phyloP scores from a whole-genome alignment of 1,139 yeast species.

The Scheffersomyces quercinus region DNA sequence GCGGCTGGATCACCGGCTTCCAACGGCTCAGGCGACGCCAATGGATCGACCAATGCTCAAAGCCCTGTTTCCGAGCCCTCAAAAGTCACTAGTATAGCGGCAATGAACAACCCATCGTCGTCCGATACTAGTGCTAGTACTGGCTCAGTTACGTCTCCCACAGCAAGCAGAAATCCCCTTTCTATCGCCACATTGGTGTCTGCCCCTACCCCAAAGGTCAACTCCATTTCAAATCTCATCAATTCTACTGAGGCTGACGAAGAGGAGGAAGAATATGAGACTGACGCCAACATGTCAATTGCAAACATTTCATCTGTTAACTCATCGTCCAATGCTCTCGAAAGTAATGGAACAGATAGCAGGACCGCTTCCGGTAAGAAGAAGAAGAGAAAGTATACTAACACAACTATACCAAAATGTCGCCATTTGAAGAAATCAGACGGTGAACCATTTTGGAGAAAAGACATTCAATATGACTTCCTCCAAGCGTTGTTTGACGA shows the following conservation, averaged over 20 bases:
- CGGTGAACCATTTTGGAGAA: slow-evolving; percentile 90
- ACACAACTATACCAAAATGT: slow-evolving; percentile 12
- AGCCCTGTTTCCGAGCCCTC: too few species aligned
- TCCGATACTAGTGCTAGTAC: not conserved
- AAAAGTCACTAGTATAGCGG: not conserved
- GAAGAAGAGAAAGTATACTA: slow-evolving; percentile 13
- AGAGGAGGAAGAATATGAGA: not conserved
- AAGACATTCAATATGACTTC: slow-evolving; percentile 85
- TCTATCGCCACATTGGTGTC: not conserved
- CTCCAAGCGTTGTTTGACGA: slow-evolving; percentile 65
- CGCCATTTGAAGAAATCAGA: slow-evolving; percentile 84
- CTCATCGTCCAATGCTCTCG: not conserved
- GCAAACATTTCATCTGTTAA: not conserved
- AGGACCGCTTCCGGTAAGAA: slow-evolving; percentile 3
- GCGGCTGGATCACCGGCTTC: slow-evolving; percentile 2
- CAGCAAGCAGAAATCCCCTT: not conserved
- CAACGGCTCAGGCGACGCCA: not conserved
- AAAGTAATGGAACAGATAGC: not conserved
- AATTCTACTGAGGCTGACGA: not conserved
- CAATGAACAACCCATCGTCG: not conserved
- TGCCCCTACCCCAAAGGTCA: not conserved
- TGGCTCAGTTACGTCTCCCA: not conserved
- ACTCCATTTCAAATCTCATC: not conserved
- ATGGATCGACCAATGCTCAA: too few species aligned
- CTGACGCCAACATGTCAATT: not conserved